Conservation (phyloP, 2,329 filamentous ascomycete genomes). For the Nemania sp. region DNA sequence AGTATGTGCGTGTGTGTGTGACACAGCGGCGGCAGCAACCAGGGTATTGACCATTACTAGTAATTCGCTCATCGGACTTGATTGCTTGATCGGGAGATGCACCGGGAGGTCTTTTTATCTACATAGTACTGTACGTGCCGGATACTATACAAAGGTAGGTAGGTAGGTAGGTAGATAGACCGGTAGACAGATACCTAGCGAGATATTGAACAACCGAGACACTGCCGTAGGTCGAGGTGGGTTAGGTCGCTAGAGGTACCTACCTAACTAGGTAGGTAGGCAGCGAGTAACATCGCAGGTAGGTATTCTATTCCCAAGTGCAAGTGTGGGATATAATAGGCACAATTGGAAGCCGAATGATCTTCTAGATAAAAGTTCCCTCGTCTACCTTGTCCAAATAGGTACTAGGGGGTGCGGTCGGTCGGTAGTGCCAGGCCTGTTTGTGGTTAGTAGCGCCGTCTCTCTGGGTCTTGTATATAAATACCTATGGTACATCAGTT, state of each 20-base stretch:
- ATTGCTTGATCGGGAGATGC: constrained; percentile 37
- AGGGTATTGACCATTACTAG: constrained; percentile 24
- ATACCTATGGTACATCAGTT: constrained; percentile 1
- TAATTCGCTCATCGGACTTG: constrained; percentile 34
- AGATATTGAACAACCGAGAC: too few species aligned
- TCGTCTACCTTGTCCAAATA: background rate
- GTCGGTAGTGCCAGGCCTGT: constrained; percentile 9
- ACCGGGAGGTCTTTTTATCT: constrained; percentile 30
- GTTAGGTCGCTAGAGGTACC: too few species aligned
- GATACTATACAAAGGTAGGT: constrained; percentile 15
- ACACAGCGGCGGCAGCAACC: constrained; percentile 18
- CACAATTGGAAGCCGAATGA: background rate
- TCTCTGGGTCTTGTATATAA: constrained; percentile 31
- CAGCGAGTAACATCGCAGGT: background rate
- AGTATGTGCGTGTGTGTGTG: constrained; percentile 4
- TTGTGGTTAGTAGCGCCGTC: constrained; percentile 36
- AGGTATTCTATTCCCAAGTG: background rate
- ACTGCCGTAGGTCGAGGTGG: background rate
- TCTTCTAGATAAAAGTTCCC: too few species aligned
- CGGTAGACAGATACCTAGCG: too few species aligned
- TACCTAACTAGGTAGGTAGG: background rate
- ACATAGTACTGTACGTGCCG: too few species aligned
- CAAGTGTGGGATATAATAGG: background rate
- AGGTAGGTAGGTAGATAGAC: background rate
- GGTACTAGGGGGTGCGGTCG: background rate